Evolutionary conservation across 352 stramenopile genomes (phyloP), one percentile per base, ranked within the genome.

Genomic region (Saprolegnia diclina): DNA sequence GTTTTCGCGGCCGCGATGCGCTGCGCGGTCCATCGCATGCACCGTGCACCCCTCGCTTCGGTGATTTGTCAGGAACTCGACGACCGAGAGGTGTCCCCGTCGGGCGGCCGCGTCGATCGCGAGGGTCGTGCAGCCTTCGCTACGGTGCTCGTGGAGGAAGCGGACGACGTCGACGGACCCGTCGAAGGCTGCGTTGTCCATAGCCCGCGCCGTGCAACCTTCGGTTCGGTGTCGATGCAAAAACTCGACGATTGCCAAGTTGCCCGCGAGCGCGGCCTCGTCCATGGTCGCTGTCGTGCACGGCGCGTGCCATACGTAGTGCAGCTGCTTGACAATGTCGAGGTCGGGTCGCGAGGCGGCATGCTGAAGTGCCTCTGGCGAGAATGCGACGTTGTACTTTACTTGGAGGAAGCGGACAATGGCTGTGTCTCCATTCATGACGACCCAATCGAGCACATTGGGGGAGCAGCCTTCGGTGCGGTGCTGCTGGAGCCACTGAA

Each of bases 401-500:
- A 19, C 18, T 18, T 21, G 18, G 45, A 52, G 45, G 21, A 19
- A 52, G 21, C 18, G 18, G 18, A 52, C 45, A 52, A 52, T 21
- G 21, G 18, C 45, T 19, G 45, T 52, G 45, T 52, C 18, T 19
- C 45, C 45, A 52, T 52, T 52, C 18, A 19, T 52, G 45, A 52
- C 21, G 18, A 21, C 45, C 18, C 21, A 18, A 21, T 52, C 45
- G 21, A 52, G 21, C 21, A 21, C 45, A 19, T 21, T 18, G 21
- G 6, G 26, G 16, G 61, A 35, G 21, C 26, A 54, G 5, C 18
- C 38, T 32, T 54, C 61, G 35, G 18, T 37, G 38, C 61, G 40
- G 29, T 67, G 24, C 14, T n/a, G 45, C 24, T 16, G 1, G 24
- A 67, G 22, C 38, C 38, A 67, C 29, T 67, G 24, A 4, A 67